These are phyloP conservation scores for Metarhizium sp. DNA, from an alignment of 2,329 filamentous ascomycete genomes.

Conservation along the genomic window DNA sequence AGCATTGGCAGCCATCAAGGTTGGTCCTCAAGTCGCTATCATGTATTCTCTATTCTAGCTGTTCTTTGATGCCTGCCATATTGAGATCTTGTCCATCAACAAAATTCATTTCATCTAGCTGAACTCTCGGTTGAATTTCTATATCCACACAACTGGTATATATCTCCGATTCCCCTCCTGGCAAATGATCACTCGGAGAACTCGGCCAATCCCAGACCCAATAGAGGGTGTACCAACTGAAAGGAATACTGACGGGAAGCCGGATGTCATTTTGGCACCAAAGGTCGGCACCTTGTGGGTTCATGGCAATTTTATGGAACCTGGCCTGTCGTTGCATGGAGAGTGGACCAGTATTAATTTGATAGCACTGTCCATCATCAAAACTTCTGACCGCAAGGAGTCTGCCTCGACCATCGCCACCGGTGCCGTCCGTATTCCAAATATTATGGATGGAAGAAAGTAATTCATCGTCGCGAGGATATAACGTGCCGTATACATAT, in stretches of 20 bases:
- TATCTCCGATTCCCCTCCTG: not conserved
- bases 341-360: not conserved
- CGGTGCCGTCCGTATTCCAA: not conserved
- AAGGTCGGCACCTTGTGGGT: not conserved
- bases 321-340: not conserved
- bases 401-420: not conserved
- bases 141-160: conserved; percentile 1
- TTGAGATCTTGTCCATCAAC: not conserved
- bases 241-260: not conserved
- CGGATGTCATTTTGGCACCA: not conserved
- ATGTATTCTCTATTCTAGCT: not conserved
- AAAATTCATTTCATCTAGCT: not conserved
- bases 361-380: conserved; percentile 1
- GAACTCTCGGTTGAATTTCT: not conserved
- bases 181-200: not conserved
- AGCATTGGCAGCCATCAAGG: too few species aligned
- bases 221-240: not conserved
- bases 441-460: not conserved
- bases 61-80: not conserved
- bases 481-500: not conserved
- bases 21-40: too few species aligned
- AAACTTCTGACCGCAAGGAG: not conserved
- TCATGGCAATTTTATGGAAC: not conserved
- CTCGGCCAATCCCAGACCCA: conserved; percentile 1
- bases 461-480: not conserved